Evolutionary conservation across 208 protist species (phyloP), one percentile per base, ranked within the genome.

Genomic region (Wallacemonas sp.): DNA sequence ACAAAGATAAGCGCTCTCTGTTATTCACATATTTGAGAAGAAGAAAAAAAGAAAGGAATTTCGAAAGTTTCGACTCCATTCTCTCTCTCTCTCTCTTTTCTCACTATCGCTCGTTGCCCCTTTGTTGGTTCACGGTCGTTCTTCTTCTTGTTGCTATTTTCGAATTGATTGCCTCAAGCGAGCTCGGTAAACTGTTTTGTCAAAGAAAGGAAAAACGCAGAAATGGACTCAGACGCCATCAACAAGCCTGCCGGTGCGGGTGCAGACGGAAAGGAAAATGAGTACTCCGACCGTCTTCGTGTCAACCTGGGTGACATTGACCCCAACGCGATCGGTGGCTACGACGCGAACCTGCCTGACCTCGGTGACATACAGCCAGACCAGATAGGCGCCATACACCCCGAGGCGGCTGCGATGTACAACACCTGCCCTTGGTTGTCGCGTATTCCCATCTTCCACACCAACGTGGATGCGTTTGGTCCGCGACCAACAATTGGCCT

Each of bases 381-480:
- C 8, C 44, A 22, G 4, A 11, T 19, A 11, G 44, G 44, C 19
- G 24, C 44, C 8, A 49, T 82, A 9, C 79, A 89, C 61, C 72
- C 72, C 14, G 62, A 72, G 12, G 79, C 79, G 1, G 63, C 45
- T 2, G 15, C 46, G 0, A 19, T 83, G 14, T 86, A 86, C 53
- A 41, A 55, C 14, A n/a, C 5, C 15, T 66, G 59, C 15, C 77
- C 77, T 17, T 71, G 55, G 22, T 0, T 80, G 8, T 61, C 59
- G 39, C 59, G 34, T 30, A 56, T 80, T 22, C 69, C 75, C 15
- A 24, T 76, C 42, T 64, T 76, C 59, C 68, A 60, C 9, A 21
- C 15, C 15, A 42, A 47, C 26, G 24, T 34, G 19, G 65, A 72
- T 41, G 62, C 51, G 31, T 81, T 68, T 39, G 65, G 49, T 22